Conservation (phyloP, 2,329 filamentous ascomycete species). For the Colletotrichum navitas region DNA sequence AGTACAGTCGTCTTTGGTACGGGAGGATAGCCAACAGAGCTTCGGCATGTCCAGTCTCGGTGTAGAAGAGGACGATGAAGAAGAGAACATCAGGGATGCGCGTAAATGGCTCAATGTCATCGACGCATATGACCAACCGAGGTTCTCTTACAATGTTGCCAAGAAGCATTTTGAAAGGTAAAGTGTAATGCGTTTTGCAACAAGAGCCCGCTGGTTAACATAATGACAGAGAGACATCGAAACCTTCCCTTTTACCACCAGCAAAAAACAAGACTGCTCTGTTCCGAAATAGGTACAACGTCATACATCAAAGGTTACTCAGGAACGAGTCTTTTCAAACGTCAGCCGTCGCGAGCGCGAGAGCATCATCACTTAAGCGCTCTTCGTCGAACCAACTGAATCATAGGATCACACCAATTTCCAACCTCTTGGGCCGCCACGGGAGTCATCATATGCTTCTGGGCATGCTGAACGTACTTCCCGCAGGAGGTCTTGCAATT, state of each 20-base stretch:
- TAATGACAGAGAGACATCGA: slow-evolving; percentile 65
- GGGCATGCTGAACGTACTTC: slow-evolving; percentile 83
- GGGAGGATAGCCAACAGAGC: slow-evolving; percentile 75
- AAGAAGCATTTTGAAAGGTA: slow-evolving; percentile 94
- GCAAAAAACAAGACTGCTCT: slow-evolving; percentile 85
- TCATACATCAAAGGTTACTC: slow-evolving; percentile 91
- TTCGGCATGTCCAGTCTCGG: slow-evolving; percentile 70
- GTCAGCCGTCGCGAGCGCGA: slow-evolving; percentile 76
- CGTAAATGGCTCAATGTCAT: slow-evolving; percentile 88
- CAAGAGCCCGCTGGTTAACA: slow-evolving; percentile 42
- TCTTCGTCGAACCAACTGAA: slow-evolving; percentile 75
- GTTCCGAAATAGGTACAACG: slow-evolving; percentile 91
- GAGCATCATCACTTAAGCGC: slow-evolving; percentile 65
- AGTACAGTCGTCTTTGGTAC: slow-evolving; percentile 54
- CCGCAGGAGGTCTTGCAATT: slow-evolving; percentile 84
- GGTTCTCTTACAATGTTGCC: slow-evolving; percentile 78
- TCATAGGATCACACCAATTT: slow-evolving; percentile 90
- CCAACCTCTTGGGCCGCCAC: slow-evolving; percentile 80
- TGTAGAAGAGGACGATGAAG: slow-evolving; percentile 66
- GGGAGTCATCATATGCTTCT: slow-evolving; percentile 88
- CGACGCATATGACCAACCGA: slow-evolving; percentile 87
- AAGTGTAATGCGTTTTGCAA: slow-evolving; percentile 28
- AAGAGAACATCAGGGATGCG: slow-evolving; percentile 74
- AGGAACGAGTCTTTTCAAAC: slow-evolving; percentile 94
- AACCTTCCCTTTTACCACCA: slow-evolving; percentile 79